A percentile compares a stretch with the other conserved stretches of the same genome.
Evolutionary conservation across 2,329 filamentous ascomycete species (phyloP).

Genomic region (Ambrosiella xylebori): DNA sequence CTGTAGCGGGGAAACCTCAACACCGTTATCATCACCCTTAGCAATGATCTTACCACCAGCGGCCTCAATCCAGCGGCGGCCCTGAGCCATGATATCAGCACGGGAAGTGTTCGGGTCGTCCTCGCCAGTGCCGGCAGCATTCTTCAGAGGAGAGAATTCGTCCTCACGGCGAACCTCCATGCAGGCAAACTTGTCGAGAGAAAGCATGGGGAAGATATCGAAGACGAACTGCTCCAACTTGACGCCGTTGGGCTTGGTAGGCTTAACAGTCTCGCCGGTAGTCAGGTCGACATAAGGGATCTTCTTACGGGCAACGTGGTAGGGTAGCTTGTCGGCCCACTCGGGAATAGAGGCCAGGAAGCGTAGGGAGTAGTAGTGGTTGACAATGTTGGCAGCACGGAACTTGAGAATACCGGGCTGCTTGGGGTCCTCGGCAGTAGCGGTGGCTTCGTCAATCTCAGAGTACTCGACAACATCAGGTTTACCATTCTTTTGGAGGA

Average conservation of each 20-base stretch:
- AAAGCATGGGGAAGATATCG: constrained; percentile 82
- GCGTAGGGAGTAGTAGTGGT: constrained; percentile 95
- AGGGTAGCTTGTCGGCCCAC: constrained; percentile 73
- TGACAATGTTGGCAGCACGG: constrained; percentile 97
- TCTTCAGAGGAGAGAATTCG: constrained; percentile 96
- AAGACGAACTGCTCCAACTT: constrained; percentile 81
- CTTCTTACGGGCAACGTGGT: constrained; percentile 97
- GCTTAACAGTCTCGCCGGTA: constrained; percentile 68
- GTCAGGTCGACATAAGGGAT: constrained; percentile 69
- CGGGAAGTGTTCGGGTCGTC: constrained; percentile 91
- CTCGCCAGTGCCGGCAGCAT: constrained; percentile 65
- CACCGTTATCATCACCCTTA: constrained; percentile 43
- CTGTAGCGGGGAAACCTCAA: constrained; percentile 83
- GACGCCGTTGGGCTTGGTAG: constrained; percentile 89
- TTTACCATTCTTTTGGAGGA: constrained; percentile 85
- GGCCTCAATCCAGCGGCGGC: constrained; percentile 65
- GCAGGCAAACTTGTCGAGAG: constrained; percentile 74
- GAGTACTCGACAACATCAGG: constrained; percentile 98
- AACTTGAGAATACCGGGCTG: constrained; percentile 76
- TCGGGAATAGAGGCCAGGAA: constrained; percentile 83
- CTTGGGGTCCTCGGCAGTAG: constrained; percentile 71
- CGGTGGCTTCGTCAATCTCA: constrained; percentile 79
- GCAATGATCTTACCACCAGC: constrained; percentile 56
- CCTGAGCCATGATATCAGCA: constrained; percentile 76
- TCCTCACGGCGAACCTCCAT: constrained; percentile 94